A percentile compares a stretch with the other conserved stretches of the same genome.
Evolutionary conservation across 495 filamentous ascomycete genomes (phyloP).

Genomic region (Lasiosphaeria miniovina): DNA sequence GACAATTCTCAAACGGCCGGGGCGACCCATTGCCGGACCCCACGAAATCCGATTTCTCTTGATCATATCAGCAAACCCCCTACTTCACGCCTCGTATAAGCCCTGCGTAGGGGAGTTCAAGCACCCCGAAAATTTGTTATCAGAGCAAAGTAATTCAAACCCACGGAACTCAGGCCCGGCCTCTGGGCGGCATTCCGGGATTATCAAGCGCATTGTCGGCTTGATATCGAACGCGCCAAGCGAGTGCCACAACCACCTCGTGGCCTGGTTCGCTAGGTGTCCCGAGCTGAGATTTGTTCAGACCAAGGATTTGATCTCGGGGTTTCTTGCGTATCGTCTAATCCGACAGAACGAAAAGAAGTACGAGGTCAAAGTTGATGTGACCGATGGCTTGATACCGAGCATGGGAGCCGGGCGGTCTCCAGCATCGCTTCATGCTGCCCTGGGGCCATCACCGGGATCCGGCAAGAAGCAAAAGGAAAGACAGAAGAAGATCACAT

Average conservation of each 20-base stretch:
- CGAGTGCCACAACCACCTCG: constrained; percentile 76
- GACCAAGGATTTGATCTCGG: constrained; percentile 69
- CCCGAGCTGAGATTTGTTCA: constrained; percentile 65
- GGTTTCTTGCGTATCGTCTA: constrained; percentile 81
- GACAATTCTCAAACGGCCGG: constrained; percentile 79
- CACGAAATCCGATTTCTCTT: constrained; percentile 77
- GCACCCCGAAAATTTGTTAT: constrained; percentile 16
- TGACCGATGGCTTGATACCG: constrained; percentile 66
- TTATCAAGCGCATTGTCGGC: constrained; percentile 83
- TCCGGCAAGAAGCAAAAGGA: constrained; percentile 47
- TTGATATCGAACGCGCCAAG: constrained; percentile 72
- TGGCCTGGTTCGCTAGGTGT: constrained; percentile 80
- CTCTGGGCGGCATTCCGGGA: constrained; percentile 67
- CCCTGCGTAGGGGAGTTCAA: constrained; percentile 34
- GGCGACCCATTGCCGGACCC: constrained; percentile 63
- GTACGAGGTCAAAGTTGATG: constrained; percentile 52
- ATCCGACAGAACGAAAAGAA: constrained; percentile 70
- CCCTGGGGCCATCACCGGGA: constrained; percentile 54
- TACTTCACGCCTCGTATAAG: constrained; percentile 53
- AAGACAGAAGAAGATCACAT: constrained; percentile 56
- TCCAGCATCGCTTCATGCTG: constrained; percentile 68
- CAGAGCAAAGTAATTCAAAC: constrained; percentile 8
- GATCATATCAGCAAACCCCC: constrained; percentile 80
- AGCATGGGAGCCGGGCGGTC: constrained; percentile 60
- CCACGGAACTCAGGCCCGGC: constrained; percentile 26